Base-by-base conservation (phyloP, 2,329 filamentous ascomycete genomes). In the Incumbomyces delicatus region DNA sequence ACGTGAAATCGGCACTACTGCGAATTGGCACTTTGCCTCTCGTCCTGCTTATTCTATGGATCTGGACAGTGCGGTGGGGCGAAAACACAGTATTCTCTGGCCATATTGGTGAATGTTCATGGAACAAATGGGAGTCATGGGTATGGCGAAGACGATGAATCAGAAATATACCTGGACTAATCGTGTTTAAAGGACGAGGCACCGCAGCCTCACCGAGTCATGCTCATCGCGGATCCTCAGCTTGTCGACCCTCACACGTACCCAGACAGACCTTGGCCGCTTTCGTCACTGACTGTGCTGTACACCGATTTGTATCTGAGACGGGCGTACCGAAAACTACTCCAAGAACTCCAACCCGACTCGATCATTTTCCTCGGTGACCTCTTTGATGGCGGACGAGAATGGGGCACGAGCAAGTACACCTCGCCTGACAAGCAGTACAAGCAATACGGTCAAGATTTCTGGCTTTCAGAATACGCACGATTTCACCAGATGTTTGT, bases 241-340 rank as follows among this genome's bases (percentile, higher is more conserved):
- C 76, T 95, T 49, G 87, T 92, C 60, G 89, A 95, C 65, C 86
- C 88, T 46, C 87, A 95, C 64, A 94, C 88, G n/a, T 95, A 95
- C 60, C 87, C 88, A 2, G 87, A 84, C 56, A 81, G 89, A 37
- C 81, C 80, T 33, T 85, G 81, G 81, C 81, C 80, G 10, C 66
- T 85, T n/a, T 81, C 78, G 6, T 72, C 71, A 6, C 62, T 83
- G 50, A 85, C 83, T 1, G 73, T 83, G 50, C 70, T 71, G 48
- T 81, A 95, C 57, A 94, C 89, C 47, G 92, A 98, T 65, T 85
- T 87, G 60, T 98, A 95, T 66, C 77, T 98, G 53, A 80, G 82
- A 34, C 80, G 89, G 35, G 81, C 85, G 7, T 96, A 94, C 63
- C 76, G 73, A n/a, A 76, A 82, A 44, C 75, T 96, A 48, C 87